These are phyloP conservation scores for Microcera coccophila DNA, from an alignment of 2,329 filamentous ascomycete genomes.

Conservation along the genomic window DNA sequence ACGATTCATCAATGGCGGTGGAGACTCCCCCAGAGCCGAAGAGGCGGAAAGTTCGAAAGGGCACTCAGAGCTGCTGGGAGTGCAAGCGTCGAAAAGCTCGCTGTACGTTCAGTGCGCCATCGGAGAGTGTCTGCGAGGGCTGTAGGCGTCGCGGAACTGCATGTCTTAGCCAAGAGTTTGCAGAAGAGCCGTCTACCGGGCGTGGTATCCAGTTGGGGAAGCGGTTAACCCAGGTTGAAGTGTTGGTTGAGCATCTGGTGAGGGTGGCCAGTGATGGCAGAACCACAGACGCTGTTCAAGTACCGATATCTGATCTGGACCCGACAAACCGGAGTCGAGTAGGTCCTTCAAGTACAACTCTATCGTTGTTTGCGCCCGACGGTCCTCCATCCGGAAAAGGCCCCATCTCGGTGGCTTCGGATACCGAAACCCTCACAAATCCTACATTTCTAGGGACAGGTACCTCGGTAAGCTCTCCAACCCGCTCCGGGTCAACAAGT, in stretches of 20 bases:
- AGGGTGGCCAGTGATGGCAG: constrained; percentile 3
- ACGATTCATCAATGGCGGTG: too few relatives aligned
- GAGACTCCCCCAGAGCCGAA: constrained; percentile 9
- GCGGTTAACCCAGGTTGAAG: constrained; percentile 36
- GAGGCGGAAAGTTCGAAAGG: constrained; percentile 42
- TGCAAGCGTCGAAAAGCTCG: constrained; percentile 54
- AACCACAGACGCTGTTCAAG: background rate
- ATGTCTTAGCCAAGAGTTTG: constrained; percentile 48
- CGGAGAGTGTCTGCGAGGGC: constrained; percentile 39
- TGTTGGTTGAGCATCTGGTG: constrained; percentile 30
- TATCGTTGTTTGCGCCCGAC: too few relatives aligned
- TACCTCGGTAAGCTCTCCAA: too few relatives aligned
- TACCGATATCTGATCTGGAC: too few relatives aligned
- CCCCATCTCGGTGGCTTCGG: too few relatives aligned
- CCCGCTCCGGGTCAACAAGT: too few relatives aligned
- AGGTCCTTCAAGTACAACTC: too few relatives aligned
- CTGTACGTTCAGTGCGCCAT: constrained; percentile 41
- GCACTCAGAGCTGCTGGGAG: constrained; percentile 57
- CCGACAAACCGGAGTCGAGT: too few relatives aligned
- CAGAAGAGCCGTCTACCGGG: constrained; percentile 29
- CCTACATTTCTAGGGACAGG: too few relatives aligned
- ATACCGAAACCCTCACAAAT: too few relatives aligned
- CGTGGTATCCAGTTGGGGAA: too few relatives aligned
- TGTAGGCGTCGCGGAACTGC: constrained; percentile 42
- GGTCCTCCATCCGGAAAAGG: too few relatives aligned